Base-by-base conservation (phyloP, 371 early-diverging fungal species). In the Lichtheimia hyalospora region DNA sequence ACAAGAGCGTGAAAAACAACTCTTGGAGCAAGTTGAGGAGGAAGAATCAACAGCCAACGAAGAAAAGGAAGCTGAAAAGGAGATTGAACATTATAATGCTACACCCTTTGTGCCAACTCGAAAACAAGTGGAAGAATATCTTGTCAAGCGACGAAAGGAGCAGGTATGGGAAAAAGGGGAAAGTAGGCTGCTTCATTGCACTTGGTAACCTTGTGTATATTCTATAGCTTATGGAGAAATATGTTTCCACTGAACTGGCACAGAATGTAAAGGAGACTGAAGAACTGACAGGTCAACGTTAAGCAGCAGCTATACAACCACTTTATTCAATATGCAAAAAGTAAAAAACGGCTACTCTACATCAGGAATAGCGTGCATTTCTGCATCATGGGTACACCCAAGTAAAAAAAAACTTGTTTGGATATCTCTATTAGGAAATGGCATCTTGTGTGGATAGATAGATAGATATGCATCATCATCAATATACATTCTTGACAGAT, bases 51-150 rank as follows among this genome's bases (percentile, higher is more conserved):
- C 46, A 12, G 52, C 56, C 25, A 69, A 77, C 48, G 44, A 60
- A 66, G 66, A 57, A 59, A 48, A 49, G 67, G 63, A 59, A 63
- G 44, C 64, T 53, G 54, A 54, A 28, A 68, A 68, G 5, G 57
- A 51, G 18, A 43, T 56, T 23, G 52, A 40, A 24, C 23, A 20
- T 49, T 69, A 67, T 34, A 24, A 27, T 10, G 46, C 34, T 15
- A 44, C 54, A 25, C 44, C 41, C 20, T 55, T 57, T 54, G 84
- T 90, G 15, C 92, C 92, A 2, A 73, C 81, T 24, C 86, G 87
- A 62, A 78, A 86, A 55, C 89, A 92, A 44, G 81, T 93, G n/a
- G 92, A 91, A 61, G 84, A 74, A 42, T 91, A 85, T 69, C 69
- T 93, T 34, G 82, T 93, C 39, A 74, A 84, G 61, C 72, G 87